phyloP scores from a whole-genome alignment of 176 grass and related monocot genomes.

The Musa troglodytarum region DNA sequence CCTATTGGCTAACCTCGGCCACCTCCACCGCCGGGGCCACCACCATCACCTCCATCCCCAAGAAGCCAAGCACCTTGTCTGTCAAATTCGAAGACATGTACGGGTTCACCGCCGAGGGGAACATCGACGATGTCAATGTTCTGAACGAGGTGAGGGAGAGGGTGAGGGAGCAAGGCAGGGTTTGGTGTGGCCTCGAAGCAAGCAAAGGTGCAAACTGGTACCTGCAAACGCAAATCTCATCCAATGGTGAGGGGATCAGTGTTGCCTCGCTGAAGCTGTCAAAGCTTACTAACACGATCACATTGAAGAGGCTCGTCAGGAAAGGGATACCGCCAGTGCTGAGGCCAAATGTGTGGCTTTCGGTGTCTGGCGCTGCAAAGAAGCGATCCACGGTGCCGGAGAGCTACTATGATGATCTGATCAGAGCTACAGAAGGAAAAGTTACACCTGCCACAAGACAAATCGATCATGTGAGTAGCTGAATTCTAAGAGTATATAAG shows the following conservation, averaged over 20 bases:
- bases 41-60: slow-evolving; percentile 22
- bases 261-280: slow-evolving; percentile 76
- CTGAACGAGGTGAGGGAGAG: slow-evolving; percentile 90
- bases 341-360: slow-evolving; percentile 85
- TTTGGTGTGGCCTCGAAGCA: slow-evolving; percentile 79
- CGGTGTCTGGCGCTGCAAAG: slow-evolving; percentile 75
- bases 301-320: slow-evolving; percentile 66
- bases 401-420: slow-evolving; percentile 91
- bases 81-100: slow-evolving; percentile 91
- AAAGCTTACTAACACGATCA: slow-evolving; percentile 57
- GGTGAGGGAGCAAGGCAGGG: slow-evolving; percentile 77
- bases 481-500: background rate
- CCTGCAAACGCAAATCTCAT: slow-evolving; percentile 70
- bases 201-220: slow-evolving; percentile 95
- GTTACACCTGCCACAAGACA: slow-evolving; percentile 73
- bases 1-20: slow-evolving; percentile 30
- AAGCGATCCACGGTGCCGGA: slow-evolving; percentile 91
- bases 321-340: slow-evolving; percentile 68
- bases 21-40: slow-evolving; percentile 13
- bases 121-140: slow-evolving; percentile 86
- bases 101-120: slow-evolving; percentile 78
- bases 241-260: slow-evolving; percentile 44
- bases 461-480: slow-evolving; percentile 80
- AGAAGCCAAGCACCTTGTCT: slow-evolving; percentile 32
- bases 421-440: slow-evolving; percentile 76